Conservation (phyloP, 2,329 filamentous ascomycete species). For the Fusarium praegraminearum region DNA sequence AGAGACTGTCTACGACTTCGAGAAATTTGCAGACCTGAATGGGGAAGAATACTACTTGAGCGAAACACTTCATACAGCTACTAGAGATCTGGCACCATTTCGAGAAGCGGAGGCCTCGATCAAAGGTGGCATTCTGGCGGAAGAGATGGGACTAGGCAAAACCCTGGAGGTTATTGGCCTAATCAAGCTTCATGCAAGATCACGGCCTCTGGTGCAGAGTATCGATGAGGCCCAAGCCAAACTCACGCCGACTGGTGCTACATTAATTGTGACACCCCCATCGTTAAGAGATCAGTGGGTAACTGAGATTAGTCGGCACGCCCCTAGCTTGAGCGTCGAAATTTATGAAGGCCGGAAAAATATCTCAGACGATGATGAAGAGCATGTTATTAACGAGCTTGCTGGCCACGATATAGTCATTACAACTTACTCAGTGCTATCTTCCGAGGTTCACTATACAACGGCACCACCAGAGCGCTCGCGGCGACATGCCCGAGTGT, state of each 20-base stretch:
- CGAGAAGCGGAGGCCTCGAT: slow-evolving; percentile 56
- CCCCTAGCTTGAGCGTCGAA: slow-evolving; percentile 67
- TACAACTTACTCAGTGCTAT: slow-evolving; percentile 77
- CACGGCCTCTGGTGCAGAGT: slow-evolving; percentile 53
- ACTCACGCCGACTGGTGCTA: slow-evolving; percentile 65
- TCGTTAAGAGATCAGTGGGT: slow-evolving; percentile 72
- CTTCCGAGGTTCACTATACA: slow-evolving; percentile 83
- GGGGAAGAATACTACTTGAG: slow-evolving; percentile 66
- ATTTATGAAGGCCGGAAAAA: slow-evolving; percentile 66
- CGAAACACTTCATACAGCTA: slow-evolving; percentile 70
- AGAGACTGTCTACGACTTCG: slow-evolving; percentile 48
- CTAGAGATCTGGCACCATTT: slow-evolving; percentile 62
- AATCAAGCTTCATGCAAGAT: slow-evolving; percentile 68
- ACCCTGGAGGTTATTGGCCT: slow-evolving; percentile 81
- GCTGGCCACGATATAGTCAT: slow-evolving; percentile 69
- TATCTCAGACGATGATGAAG: slow-evolving; percentile 52
- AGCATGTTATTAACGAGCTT: slow-evolving; percentile 59
- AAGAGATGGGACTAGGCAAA: slow-evolving; percentile 88
- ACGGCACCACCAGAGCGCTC: slow-evolving; percentile 75
- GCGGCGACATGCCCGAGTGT: slow-evolving; percentile 73
- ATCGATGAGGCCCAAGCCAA: slow-evolving; percentile 46
- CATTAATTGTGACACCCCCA: slow-evolving; percentile 71
- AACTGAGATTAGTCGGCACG: slow-evolving; percentile 68
- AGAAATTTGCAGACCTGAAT: slow-evolving; percentile 50
- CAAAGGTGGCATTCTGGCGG: slow-evolving; percentile 75